A percentile compares a stretch with the other conserved stretches of the same genome.
These are phyloP conservation scores for Coelastrella sp. DNA, from an alignment of 139 green algal genomes.

Conservation along the genomic window DNA sequence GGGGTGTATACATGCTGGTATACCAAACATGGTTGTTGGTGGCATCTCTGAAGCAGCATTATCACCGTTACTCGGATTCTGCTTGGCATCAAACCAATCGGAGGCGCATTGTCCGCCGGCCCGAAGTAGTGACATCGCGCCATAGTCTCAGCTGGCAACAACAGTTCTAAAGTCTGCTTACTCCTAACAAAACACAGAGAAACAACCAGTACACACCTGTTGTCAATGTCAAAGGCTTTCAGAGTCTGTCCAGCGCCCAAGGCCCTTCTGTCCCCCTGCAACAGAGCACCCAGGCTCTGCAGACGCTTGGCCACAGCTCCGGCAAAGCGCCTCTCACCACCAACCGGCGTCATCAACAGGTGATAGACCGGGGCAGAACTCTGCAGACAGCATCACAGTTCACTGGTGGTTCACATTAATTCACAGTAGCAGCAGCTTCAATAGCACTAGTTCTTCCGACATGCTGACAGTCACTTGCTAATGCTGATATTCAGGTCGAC, in stretches of 20 bases:
- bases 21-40: too few relatives aligned
- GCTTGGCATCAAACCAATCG: too few relatives aligned
- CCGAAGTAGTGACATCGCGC: too few relatives aligned
- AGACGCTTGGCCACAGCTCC: constrained; percentile 90
- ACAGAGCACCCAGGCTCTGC: constrained; percentile 90
- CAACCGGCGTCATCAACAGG: constrained; percentile 84
- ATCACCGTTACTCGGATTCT: too few relatives aligned
- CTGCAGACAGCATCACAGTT: not conserved
- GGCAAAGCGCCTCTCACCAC: constrained; percentile 91
- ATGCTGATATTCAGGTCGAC: not conserved
- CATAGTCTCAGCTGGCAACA: too few relatives aligned
- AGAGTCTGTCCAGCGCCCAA: constrained; percentile 62
- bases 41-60: too few relatives aligned
- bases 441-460: not conserved
- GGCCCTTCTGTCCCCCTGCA: constrained; percentile 88
- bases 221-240: constrained; percentile 70
- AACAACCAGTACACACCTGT: constrained; percentile 30
- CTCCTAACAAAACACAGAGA: not conserved
- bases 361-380: constrained; percentile 57
- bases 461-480: not conserved
- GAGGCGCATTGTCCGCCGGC: too few relatives aligned
- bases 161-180: too few relatives aligned
- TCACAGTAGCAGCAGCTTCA: not conserved
- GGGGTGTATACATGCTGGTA: too few relatives aligned
- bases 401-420: not conserved